These are phyloP conservation scores for Exophiala lecanii-corni DNA, from an alignment of 2,329 filamentous ascomycete genomes.

Conservation along the genomic window DNA sequence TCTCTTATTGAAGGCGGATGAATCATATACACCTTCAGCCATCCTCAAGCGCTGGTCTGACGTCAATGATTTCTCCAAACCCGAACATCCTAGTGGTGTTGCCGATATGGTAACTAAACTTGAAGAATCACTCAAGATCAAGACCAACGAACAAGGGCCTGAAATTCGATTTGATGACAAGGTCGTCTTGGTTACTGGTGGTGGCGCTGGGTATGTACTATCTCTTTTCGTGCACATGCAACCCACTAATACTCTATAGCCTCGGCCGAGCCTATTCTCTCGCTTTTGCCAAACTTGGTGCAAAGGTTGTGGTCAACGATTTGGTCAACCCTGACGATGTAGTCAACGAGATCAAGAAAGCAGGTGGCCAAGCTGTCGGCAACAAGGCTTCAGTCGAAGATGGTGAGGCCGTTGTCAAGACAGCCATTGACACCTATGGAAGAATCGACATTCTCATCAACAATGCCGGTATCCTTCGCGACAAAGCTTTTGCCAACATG, in stretches of 20 bases:
- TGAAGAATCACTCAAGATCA: conserved; percentile 75
- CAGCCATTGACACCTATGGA: conserved; percentile 87
- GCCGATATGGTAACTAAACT: conserved; percentile 85
- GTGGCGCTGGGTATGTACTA: conserved; percentile 64
- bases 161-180: conserved; percentile 77
- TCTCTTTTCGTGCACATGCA: conserved; percentile 3
- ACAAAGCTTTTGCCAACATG: conserved; percentile 99
- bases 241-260: conserved; percentile 40
- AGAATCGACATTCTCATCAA: conserved; percentile 94
- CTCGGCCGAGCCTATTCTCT: conserved; percentile 88
- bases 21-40: conserved; percentile 79
- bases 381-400: conserved; percentile 93
- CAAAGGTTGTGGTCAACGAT: conserved; percentile 90
- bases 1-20: conserved; percentile 82
- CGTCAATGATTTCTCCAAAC: conserved; percentile 77
- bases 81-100: conserved; percentile 76
- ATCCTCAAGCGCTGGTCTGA: conserved; percentile 86
- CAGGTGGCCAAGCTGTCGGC: conserved; percentile 83
- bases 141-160: conserved; percentile 66
- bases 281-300: conserved; percentile 78
- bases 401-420: conserved; percentile 85
- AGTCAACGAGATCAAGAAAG: conserved; percentile 85
- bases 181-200: conserved; percentile 82
- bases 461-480: conserved; percentile 94
- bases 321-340: conserved; percentile 86